Evolutionary conservation across 2,329 filamentous ascomycete genomes (phyloP).

Genomic region (Sclerotinia nivalis): DNA sequence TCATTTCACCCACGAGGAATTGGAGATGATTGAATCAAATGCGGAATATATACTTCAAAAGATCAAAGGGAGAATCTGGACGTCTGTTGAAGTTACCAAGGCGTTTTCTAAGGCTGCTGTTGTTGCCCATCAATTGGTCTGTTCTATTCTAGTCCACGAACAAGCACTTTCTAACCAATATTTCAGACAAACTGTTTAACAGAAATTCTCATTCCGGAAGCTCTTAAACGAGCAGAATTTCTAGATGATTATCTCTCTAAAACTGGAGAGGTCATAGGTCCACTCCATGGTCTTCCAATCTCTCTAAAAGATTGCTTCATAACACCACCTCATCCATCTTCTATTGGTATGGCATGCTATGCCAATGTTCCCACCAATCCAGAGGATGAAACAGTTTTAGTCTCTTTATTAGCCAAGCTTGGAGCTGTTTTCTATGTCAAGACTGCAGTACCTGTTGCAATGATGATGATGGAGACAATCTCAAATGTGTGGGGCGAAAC

Average conservation of each 20-base stretch:
- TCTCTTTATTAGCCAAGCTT: slow-evolving; percentile 44
- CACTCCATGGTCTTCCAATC: slow-evolving; percentile 46
- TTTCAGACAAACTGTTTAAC: slow-evolving; percentile 59
- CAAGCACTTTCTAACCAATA: neutral
- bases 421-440: slow-evolving; percentile 81
- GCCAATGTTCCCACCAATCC: slow-evolving; percentile 40
- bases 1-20: slow-evolving; percentile 20
- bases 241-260: slow-evolving; percentile 53
- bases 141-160: neutral
- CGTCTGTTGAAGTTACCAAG: slow-evolving; percentile 43
- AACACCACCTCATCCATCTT: slow-evolving; percentile 41
- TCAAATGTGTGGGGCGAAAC: slow-evolving; percentile 31
- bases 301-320: slow-evolving; percentile 47
- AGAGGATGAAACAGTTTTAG: slow-evolving; percentile 41
- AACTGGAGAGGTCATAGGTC: slow-evolving; percentile 43
- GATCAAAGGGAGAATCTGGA: slow-evolving; percentile 30
- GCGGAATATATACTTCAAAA: slow-evolving; percentile 34
- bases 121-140: slow-evolving; percentile 50
- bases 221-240: slow-evolving; percentile 51
- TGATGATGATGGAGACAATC: slow-evolving; percentile 40
- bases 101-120: slow-evolving; percentile 53
- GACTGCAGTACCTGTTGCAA: slow-evolving; percentile 71
- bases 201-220: slow-evolving; percentile 57
- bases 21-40: slow-evolving; percentile 37
- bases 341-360: slow-evolving; percentile 43